These are phyloP conservation scores for Ogataea pilisensis DNA, from an alignment of 805 yeast species.

Conservation along the genomic window DNA sequence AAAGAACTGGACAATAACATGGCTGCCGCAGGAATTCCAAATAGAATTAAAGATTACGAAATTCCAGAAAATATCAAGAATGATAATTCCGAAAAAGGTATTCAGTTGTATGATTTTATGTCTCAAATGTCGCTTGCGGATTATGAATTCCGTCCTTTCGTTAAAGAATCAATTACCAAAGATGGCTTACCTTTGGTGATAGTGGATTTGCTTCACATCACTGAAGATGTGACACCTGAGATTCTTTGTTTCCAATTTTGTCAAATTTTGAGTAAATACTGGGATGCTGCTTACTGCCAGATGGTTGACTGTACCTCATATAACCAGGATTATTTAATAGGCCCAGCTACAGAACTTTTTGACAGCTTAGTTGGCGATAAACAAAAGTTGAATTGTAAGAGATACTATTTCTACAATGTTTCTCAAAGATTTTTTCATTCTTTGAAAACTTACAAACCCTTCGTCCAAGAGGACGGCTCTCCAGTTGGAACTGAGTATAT, in stretches of 20 bases:
- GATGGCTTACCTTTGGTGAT: constrained; percentile 74
- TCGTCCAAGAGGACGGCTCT: constrained; percentile 5
- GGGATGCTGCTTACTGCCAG: constrained; percentile 63
- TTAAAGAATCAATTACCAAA: constrained; percentile 60
- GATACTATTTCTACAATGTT: constrained; percentile 49
- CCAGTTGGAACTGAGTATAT: constrained; percentile 14
- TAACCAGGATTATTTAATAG: constrained; percentile 12
- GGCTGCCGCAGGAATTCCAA: constrained; percentile 55
- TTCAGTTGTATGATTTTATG: constrained; percentile 69
- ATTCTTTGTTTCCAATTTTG: constrained; percentile 54
- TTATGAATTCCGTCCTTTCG: constrained; percentile 40
- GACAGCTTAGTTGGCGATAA: constrained; percentile 43
- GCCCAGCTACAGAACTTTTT: constrained; percentile 12
- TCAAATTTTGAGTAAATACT: constrained; percentile 63
- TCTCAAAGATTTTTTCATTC: constrained; percentile 30
- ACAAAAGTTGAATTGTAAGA: constrained; percentile 47
- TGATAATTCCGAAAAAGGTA: constrained; percentile 41
- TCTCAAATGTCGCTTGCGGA: constrained; percentile 57
- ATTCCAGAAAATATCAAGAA: constrained; percentile 51
- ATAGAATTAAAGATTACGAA: constrained; percentile 49
- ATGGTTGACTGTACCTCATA: constrained; percentile 70
- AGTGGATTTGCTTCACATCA: constrained; percentile 41
- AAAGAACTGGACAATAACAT: constrained; percentile 44
- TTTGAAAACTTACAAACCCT: constrained; percentile 7
- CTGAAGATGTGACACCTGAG: constrained; percentile 40